Evolutionary conservation across 257 asterid genomes (phyloP).

Genomic region (Solanum appendiculatum): DNA sequence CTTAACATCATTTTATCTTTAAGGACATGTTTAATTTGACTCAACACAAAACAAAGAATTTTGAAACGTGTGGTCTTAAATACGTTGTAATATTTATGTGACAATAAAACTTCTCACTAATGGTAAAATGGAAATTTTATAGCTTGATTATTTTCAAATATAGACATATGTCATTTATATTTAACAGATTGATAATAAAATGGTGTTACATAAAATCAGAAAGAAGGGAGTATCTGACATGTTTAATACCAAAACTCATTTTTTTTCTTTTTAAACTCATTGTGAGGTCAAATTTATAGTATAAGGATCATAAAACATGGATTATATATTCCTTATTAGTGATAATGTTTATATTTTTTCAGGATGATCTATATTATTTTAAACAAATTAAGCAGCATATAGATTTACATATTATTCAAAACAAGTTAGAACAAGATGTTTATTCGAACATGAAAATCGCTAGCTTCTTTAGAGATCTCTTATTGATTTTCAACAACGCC

Average conservation of each 20-base stretch:
- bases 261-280: not conserved
- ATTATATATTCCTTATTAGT: not conserved
- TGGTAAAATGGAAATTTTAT: not conserved
- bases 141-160: not conserved
- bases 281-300: not conserved
- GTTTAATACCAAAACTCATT: too few relatives aligned
- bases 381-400: not conserved
- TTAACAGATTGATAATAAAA: not conserved
- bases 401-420: not conserved
- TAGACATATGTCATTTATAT: too few relatives aligned
- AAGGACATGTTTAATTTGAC: not conserved
- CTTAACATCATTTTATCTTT: not conserved
- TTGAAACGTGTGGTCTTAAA: not conserved
- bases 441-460: not conserved
- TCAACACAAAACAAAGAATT: not conserved
- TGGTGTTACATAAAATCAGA: not conserved
- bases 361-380: not conserved
- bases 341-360: not conserved
- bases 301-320: not conserved
- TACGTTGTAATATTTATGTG: not conserved
- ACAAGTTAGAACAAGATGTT: not conserved
- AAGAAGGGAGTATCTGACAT: too few relatives aligned
- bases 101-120: not conserved
- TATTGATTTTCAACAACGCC: not conserved
- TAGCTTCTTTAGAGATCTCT: not conserved